Base-by-base conservation (phyloP, 108 stramenopile genomes). In the Cylindrotheca fusiformis region DNA sequence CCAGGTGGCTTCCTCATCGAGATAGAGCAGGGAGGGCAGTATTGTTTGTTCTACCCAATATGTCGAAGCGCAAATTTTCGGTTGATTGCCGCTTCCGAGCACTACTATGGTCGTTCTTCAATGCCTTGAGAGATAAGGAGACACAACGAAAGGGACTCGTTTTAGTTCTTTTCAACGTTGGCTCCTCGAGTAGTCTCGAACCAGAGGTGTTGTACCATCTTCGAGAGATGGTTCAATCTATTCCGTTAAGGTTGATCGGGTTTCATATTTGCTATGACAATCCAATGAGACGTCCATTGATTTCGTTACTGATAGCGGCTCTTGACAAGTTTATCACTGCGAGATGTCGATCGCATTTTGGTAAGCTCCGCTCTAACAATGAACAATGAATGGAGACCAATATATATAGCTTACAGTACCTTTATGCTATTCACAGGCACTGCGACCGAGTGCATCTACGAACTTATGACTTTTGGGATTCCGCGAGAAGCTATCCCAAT, bases 61-160 rank as follows among this genome's bases (percentile, higher is more conserved):
- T 10, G 36, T 6, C 6, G 36, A 14, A 41, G 36, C 36, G 14
- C 10, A 41, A 6, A 6, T 41, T 10, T 14, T n/a, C n/a, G n/a
- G n/a, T n/a, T n/a, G 36, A 41, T 10, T 10, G 36, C 36, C 6
- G 36, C 10, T 41, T 41, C 14, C 36, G 36, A 6, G 6, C 14
- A 14, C 14, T 41, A 14, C 14, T 41, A 10, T 41, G 36, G 36
- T 41, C 36, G 10, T 10, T 41, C 14, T 41, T 41, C 14, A 41
- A 6, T 10, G 14, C 64, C 0, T 48, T 73, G 6, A 32, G 27
- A 21, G 72, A 73, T 29, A 52, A 25, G 0, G 63, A 65, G 47
- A 65, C 72, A 21, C 72, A 65, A 32, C 46, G 60, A 55, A 54
- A 41, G 2, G 72, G 72, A 31, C 31, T 73, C 20, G 64, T 73